Base-by-base conservation (phyloP, 306 rosid species). In the Dicorynia guianensis region DNA sequence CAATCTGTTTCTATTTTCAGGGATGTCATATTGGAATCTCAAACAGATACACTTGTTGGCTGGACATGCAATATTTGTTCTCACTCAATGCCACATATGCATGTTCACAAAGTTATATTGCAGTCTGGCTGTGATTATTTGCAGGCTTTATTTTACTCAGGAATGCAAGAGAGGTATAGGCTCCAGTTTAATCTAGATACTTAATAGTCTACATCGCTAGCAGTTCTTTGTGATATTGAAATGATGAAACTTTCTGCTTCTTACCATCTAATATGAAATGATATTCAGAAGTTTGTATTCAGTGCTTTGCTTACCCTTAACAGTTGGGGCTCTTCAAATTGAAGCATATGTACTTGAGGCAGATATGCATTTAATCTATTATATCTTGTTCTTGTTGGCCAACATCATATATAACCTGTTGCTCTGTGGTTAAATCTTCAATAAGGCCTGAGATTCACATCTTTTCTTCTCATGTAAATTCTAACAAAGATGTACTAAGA, bases 111-210 rank as follows among this genome's bases (percentile, higher is more conserved):
- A 83, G 87, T 90, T 64, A 75, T 94, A 67, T 76, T 94, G 87
- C 90, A 86, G 67, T 72, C 93, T 74, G 88, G 88, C 71, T 90
- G 89, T 80, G 90, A 87, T 56, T 94, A 94, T 81, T 81, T 94
- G 64, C 86, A 67, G 59, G 97, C 88, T 79, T 85, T 94, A 79
- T 88, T 90, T 60, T 76, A 81, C 63, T 91, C 97, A 57, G 95
- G 97, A 81, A 94, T 94, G 97, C 87, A 72, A 84, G 98, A 94
- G 75, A 94, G 98, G 98, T 91, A 43, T 14, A 19, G 12, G 52
- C 14, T 6, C 44, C 33, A 8, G 62, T 20, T 17, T 60, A 54
- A 69, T 34, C 69, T 49, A 20, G 67, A 62, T 30, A 69, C 36
- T 58, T 54, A 4, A 17, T 72, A 43, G 65, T 71, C 63, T 79